Percentiles rank a stretch among this genome's conserved stretches.
phyloP scores from a whole-genome alignment of 345 rosid species.

The Eucalyptus cloeziana region DNA sequence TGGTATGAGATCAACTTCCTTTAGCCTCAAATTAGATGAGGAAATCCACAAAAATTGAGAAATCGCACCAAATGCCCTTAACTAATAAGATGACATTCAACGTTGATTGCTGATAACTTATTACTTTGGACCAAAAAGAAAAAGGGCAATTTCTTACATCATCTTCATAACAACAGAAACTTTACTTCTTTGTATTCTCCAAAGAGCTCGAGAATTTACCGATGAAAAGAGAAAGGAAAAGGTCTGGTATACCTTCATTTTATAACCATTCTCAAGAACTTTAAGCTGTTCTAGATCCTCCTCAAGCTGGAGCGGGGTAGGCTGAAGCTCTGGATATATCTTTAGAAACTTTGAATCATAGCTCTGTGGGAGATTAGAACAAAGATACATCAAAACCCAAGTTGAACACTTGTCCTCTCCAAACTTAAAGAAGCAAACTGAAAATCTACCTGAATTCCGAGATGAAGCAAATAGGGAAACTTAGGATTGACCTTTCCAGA shows the following conservation, averaged over 20 bases:
- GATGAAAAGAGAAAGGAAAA: neutral
- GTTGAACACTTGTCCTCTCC: neutral
- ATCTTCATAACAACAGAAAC: neutral
- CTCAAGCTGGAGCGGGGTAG: constrained; percentile 85
- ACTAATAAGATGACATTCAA: neutral
- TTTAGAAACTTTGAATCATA: constrained; percentile 80
- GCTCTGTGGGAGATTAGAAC: constrained; percentile 32
- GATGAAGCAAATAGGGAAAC: constrained; percentile 92
- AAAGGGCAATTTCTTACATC: neutral
- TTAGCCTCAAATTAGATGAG: neutral
- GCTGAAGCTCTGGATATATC: constrained; percentile 69
- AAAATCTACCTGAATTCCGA: constrained; percentile 78
- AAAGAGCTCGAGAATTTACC: neutral
- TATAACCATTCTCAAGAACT: constrained; percentile 94
- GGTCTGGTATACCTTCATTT: constrained; percentile 61
- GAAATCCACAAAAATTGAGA: neutral
- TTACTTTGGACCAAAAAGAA: neutral
- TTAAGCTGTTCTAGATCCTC: constrained; percentile 98
- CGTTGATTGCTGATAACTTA: neutral
- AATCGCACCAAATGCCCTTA: neutral
- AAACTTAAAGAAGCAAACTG: neutral
- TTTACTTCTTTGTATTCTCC: neutral
- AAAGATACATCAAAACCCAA: neutral
- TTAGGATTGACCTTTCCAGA: constrained; percentile 64
- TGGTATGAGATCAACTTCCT: neutral